Evolutionary conservation across 306 rosid species (phyloP), one percentile per base, ranked within the genome.

Genomic region (Psophocarpus tetragonolobus): DNA sequence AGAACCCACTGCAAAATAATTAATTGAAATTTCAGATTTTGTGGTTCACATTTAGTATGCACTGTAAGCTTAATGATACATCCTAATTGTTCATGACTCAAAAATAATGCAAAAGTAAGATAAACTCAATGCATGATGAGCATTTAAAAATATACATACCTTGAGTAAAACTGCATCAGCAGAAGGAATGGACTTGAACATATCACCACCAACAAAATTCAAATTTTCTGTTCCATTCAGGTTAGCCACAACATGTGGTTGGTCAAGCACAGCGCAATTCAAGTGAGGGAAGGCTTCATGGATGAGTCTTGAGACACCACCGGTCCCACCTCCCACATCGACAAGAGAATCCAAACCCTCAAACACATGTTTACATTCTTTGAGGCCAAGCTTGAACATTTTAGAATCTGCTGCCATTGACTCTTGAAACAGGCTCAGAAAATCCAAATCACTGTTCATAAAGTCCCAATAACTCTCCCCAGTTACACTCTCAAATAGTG

Each of bases 171-270:
- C 35, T 17, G 87, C 90, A 77, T 87, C 86, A 0, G 88, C 88
- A 6, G 88, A 39, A 62, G 89, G 91, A 17, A 89, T 77, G 17
- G 73, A 66, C 1, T 74, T 66, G 84, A 87, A 85, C 88, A 89
- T 89, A 30, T 89, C 87, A 1, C 90, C 91, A 2, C 81, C 88
- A 70, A 82, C 77, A 50, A 79, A 89, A 30, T 51, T 89, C 85
- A 89, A 79, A 68, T 85, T 87, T 2, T 56, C 64, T 15, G 8
- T 24, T 1, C 70, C 86, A 7, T 21, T 11, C 32, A 77, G 67
- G 58, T 79, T 67, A 48, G 71, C 88, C 15, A 85, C 89, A 33
- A 85, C 91, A n/a, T 84, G 78, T 0, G 88, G 89, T 13, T 79
- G 84, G 3, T 87, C 93, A 61, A 84, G 73, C 2, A 87, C 90